Evolutionary conservation across 23 red algal genomes (phyloP).

Genomic region (Gracilaria vermiculophylla): DNA sequence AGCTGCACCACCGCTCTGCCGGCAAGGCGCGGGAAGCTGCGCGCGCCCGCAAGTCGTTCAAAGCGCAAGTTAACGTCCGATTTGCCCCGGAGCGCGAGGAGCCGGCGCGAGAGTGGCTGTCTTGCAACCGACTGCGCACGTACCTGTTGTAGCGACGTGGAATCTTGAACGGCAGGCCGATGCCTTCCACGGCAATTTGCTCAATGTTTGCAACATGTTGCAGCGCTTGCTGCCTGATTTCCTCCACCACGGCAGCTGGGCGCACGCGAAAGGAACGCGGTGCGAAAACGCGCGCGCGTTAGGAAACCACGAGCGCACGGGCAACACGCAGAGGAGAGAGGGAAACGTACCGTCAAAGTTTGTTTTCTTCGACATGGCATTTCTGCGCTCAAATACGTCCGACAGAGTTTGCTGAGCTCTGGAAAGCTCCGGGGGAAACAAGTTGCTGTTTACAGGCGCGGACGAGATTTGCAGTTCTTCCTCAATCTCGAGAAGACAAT

Average conservation of each 20-base stretch:
- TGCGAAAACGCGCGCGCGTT: background rate
- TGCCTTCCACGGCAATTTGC: slow-evolving; percentile 62
- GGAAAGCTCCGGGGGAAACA: slow-evolving; percentile 20
- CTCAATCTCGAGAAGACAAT: slow-evolving; percentile 32
- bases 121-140: background rate
- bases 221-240: slow-evolving; percentile 44
- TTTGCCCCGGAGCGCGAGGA: too few relatives aligned
- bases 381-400: slow-evolving; percentile 34
- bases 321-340: background rate
- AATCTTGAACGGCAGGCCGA: slow-evolving; percentile 75
- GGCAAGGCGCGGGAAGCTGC: slow-evolving; percentile 77
- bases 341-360: slow-evolving; percentile 61
- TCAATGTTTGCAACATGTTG: slow-evolving; percentile 62
- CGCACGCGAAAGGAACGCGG: background rate
- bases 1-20: slow-evolving; percentile 84
- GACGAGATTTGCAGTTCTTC: slow-evolving; percentile 29
- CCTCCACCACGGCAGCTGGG: slow-evolving; percentile 26
- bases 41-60: background rate
- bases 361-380: slow-evolving; percentile 37
- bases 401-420: slow-evolving; percentile 24
- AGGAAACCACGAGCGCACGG: background rate
- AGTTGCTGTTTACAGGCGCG: background rate
- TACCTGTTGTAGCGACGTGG: slow-evolving; percentile 79
- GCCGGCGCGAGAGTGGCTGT: too few relatives aligned
- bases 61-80: background rate